Base-by-base conservation (phyloP, 805 yeast species). In the Priceomyces fermenticarens region DNA sequence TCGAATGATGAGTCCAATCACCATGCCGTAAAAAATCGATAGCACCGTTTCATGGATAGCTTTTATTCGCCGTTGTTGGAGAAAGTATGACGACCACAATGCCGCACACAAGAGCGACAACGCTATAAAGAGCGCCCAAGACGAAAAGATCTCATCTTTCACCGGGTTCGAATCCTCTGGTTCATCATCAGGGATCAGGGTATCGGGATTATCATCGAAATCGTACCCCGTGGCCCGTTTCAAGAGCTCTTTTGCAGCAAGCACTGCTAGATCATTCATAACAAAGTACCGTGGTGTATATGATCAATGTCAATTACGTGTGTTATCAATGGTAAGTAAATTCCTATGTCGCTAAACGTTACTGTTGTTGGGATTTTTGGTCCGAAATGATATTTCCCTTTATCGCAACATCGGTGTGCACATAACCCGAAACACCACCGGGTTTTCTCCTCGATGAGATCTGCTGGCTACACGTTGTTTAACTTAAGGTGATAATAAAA, bases 11-110 rank as follows among this genome's bases (percentile, higher is more conserved):
- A 95, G 63, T 0, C 99, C 99, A 20, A 93, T 96, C 35, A 88
- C 73, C 98, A 88, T 90, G 14, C 99, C 99, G 54, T 91, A 89
- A 59, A 93, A 89, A 44, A 93, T 93, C 1, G 98, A 88, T 34
- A 95, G 68, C 30, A 93, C 98, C 0, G 99, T 93, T 66, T 93
- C 99, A 63, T 93, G 99, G n/a, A 93, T 80, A 3, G 96, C 95
- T 62, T 88, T 90, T 54, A 93, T 91, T 49, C 93, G 77, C 52
- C 88, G 78, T 54, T 88, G 96, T 56, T 91, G 96, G 36, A 93
- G 71, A 58, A 86, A 91, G 64, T 91, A 93, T 25, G 95, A 84
- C 3, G 97, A 88, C 97, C 97, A 93, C 39, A 93, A 69, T 0
- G 99, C 97, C 7, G 90, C 77, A 43, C 91, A 85, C 35, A 93